These are phyloP conservation scores for Pholiota microspora DNA, from an alignment of 768 basidiomycete species.

Conservation along the genomic window DNA sequence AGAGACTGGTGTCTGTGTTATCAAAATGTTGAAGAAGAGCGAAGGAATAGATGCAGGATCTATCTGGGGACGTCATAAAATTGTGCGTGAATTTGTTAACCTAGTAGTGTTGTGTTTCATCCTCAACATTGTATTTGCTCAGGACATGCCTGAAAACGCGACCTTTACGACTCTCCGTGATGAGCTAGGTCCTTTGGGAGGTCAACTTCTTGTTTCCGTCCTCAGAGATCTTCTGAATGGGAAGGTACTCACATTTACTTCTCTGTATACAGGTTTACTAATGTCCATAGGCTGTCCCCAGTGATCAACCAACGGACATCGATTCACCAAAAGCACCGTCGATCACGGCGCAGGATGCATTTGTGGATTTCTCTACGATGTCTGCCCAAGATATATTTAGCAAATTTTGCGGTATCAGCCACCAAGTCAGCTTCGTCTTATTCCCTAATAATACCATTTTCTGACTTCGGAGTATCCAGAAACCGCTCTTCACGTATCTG, in stretches of 20 bases:
- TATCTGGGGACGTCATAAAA: slow-evolving; percentile 50
- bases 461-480: neutral
- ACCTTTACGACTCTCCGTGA: slow-evolving; percentile 59
- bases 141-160: slow-evolving; percentile 53
- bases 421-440: slow-evolving; percentile 52
- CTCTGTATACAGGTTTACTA: neutral
- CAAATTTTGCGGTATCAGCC: slow-evolving; percentile 55
- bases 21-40: slow-evolving; percentile 66
- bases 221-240: slow-evolving; percentile 61
- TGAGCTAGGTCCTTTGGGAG: slow-evolving; percentile 60
- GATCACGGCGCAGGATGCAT: slow-evolving; percentile 37
- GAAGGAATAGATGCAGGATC: slow-evolving; percentile 80
- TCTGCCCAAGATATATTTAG: slow-evolving; percentile 54
- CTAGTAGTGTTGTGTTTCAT: no score
- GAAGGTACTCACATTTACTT: slow-evolving; percentile 33
- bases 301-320: slow-evolving; percentile 40
- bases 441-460: no score
- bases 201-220: slow-evolving; percentile 66
- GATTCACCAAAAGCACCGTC: slow-evolving; percentile 52
- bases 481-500: slow-evolving; percentile 16
- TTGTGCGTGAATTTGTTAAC: slow-evolving; percentile 52
- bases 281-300: slow-evolving; percentile 45
- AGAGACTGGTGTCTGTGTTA: slow-evolving; percentile 79
- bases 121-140: neutral
- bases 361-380: slow-evolving; percentile 56